phyloP scores from a whole-genome alignment of 306 rosid species.

The Sindora glabra region DNA sequence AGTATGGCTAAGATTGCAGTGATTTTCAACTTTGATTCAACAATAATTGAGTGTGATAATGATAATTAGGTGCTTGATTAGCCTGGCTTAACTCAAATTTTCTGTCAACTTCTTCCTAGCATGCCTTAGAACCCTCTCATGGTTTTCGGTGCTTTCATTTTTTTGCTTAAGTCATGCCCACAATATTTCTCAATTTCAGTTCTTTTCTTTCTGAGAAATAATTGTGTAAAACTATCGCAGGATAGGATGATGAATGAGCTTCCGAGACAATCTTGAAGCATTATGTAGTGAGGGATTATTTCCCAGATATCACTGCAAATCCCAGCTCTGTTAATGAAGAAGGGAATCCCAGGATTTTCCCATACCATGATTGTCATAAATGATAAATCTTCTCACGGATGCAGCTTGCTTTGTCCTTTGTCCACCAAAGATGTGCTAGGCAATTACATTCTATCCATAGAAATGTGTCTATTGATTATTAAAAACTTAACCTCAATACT shows the following conservation, averaged over 20 bases:
- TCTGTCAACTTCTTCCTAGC: constrained; percentile 47
- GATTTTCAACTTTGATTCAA: constrained; percentile 60
- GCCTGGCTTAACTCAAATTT: constrained; percentile 32
- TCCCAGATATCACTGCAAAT: constrained; percentile 48
- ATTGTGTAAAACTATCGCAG: constrained; percentile 9
- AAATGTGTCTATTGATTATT: too few species aligned
- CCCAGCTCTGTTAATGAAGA: constrained; percentile 45
- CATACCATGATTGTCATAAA: constrained; percentile 48
- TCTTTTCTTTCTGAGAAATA: neutral
- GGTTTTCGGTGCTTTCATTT: constrained; percentile 27
- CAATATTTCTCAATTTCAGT: neutral
- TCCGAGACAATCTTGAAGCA: constrained; percentile 52
- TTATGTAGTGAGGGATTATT: constrained; percentile 34
- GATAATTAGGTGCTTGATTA: constrained; percentile 66
- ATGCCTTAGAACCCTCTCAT: constrained; percentile 56
- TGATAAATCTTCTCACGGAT: constrained; percentile 44
- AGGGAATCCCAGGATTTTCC: constrained; percentile 48
- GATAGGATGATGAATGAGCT: constrained; percentile 53
- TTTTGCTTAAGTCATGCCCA: neutral
- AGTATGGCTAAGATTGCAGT: constrained; percentile 31
- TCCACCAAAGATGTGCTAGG: constrained; percentile 86
- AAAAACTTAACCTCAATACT: too few species aligned
- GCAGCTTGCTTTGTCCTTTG: constrained; percentile 53
- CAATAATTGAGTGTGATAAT: constrained; percentile 58
- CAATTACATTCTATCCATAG: neutral